A percentile compares a stretch with the other conserved stretches of the same genome.
phyloP scores from a whole-genome alignment of 2,329 filamentous ascomycete species.

The Aureobasidium mangrovei region DNA sequence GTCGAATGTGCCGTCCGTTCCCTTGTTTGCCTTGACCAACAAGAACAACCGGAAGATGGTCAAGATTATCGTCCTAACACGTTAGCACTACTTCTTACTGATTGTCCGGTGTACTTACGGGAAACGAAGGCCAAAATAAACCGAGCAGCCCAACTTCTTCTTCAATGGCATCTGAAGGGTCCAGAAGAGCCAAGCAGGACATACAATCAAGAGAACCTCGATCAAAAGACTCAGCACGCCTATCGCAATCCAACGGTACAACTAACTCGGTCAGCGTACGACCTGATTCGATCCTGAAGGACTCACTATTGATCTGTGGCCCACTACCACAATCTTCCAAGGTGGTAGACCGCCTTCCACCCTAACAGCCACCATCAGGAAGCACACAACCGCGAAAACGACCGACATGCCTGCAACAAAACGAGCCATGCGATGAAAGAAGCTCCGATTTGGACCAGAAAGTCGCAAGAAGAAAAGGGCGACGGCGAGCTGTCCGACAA shows the following conservation, averaged over 20 bases:
- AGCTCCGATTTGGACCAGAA: neutral
- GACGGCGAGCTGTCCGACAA: neutral
- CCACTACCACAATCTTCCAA: neutral
- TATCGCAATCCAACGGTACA: slow-evolving; percentile 5
- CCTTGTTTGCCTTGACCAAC: neutral
- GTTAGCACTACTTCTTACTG: neutral
- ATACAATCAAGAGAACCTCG: slow-evolving; percentile 2
- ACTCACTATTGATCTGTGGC: slow-evolving; percentile 1
- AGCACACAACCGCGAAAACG: neutral
- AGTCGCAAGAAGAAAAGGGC: slow-evolving; percentile 1
- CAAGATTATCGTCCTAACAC: neutral
- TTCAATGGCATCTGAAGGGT: neutral
- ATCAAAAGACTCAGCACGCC: neutral
- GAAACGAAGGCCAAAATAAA: slow-evolving; percentile 1
- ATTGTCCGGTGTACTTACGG: neutral
- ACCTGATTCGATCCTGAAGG: neutral
- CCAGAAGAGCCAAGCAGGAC: slow-evolving; percentile 5
- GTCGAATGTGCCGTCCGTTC: neutral
- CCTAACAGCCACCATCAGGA: neutral
- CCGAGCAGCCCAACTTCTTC: neutral
- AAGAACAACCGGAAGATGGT: neutral
- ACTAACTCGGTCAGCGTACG: neutral
- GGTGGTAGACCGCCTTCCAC: neutral
- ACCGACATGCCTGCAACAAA: neutral
- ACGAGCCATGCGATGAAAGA: slow-evolving; percentile 5